A percentile compares a stretch with the other conserved stretches of the same genome.
phyloP scores from a whole-genome alignment of 2,329 filamentous ascomycete species.

The Alternaria gansuensis region DNA sequence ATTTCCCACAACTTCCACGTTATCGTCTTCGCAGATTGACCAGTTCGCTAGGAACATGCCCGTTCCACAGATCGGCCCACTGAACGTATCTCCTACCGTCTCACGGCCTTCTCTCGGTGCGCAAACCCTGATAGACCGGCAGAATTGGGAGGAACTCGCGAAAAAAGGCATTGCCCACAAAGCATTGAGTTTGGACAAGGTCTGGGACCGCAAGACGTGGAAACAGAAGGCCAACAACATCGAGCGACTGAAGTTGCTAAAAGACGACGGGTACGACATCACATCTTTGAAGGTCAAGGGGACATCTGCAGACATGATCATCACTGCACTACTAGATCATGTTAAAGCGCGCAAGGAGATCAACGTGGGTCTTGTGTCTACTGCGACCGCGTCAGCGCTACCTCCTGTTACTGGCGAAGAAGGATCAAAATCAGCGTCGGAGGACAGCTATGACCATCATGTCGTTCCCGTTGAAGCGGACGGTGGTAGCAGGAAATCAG shows the following conservation, averaged over 20 bases:
- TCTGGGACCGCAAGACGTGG: conserved; percentile 19
- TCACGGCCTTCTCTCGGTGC: not conserved
- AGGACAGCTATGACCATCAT: not conserved
- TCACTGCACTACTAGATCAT: conserved; percentile 12
- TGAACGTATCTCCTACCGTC: not conserved
- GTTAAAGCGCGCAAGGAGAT: conserved; percentile 6
- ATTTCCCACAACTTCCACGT: not conserved
- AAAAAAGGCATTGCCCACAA: conserved; percentile 4
- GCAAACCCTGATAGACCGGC: not conserved
- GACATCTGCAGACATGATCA: conserved; percentile 8
- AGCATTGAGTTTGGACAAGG: conserved; percentile 9
- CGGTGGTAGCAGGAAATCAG: no score
- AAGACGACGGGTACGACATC: conserved; percentile 26
- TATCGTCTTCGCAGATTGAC: not conserved
- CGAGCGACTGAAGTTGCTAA: conserved; percentile 18
- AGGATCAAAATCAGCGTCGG: not conserved
- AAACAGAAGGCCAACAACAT: conserved; percentile 23
- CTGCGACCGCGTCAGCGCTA: not conserved
- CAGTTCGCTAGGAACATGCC: not conserved
- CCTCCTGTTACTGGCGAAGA: not conserved
- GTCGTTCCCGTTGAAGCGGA: not conserved
- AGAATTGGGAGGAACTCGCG: conserved; percentile 11
- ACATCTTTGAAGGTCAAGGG: conserved; percentile 4
- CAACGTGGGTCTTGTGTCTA: not conserved
- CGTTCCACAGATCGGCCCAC: not conserved